Conservation (phyloP, 1,284 basidiomycete genomes). For the Sanghuangporus weigelae region DNA sequence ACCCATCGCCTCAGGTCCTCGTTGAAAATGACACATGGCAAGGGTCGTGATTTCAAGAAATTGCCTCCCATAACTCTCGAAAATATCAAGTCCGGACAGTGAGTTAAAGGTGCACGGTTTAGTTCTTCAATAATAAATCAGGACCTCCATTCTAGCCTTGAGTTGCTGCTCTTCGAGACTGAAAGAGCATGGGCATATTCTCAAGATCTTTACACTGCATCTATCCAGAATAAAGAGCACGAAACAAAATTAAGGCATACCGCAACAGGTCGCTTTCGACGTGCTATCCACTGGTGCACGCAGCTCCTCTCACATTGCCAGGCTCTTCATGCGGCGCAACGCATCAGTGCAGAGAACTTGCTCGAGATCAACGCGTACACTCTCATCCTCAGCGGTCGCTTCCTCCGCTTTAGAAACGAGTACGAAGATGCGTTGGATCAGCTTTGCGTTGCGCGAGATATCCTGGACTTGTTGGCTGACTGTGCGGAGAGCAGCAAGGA, state of each 20-base stretch:
- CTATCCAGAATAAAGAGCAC: conserved; percentile 48
- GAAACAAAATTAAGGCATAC: conserved; percentile 60
- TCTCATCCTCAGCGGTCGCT: conserved; percentile 68
- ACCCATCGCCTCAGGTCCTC: conserved; percentile 83
- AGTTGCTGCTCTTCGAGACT: conserved; percentile 82
- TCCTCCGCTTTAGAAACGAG: conserved; percentile 66
- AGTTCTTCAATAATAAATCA: background rate
- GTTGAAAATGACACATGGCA: conserved; percentile 84
- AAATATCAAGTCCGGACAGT: conserved; percentile 76
- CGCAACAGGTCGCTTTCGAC: conserved; percentile 78
- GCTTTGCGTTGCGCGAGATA: conserved; percentile 70
- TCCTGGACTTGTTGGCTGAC: conserved; percentile 71
- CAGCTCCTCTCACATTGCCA: conserved; percentile 74
- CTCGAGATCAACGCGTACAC: conserved; percentile 65
- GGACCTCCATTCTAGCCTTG: conserved; percentile 44
- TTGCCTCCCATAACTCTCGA: conserved; percentile 59
- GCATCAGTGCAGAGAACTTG: conserved; percentile 51
- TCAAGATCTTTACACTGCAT: conserved; percentile 66
- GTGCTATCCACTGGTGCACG: conserved; percentile 79
- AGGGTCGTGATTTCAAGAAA: conserved; percentile 87
- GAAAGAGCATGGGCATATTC: conserved; percentile 92
- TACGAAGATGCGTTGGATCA: conserved; percentile 78
- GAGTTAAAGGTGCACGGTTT: conserved; percentile 29
- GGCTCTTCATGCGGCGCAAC: conserved; percentile 48
- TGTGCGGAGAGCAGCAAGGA: conserved; percentile 76